Conservation (phyloP, 169 alveolate genomes). For the Plasmodium falciparum region DNA sequence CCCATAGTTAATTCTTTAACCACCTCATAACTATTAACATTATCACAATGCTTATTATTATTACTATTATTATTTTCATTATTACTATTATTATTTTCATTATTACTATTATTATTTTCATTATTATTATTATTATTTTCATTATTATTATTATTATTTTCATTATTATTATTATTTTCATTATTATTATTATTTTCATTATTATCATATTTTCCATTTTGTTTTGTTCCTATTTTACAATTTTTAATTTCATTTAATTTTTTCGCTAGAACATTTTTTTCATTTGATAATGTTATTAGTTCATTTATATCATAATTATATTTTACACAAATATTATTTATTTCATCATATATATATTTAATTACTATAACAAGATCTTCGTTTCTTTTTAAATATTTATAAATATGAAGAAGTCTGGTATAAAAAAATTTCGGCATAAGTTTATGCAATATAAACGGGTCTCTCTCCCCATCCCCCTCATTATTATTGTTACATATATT, state of each 20-base stretch:
- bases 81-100: not conserved
- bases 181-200: not conserved
- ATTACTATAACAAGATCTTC: slow-evolving; percentile 46
- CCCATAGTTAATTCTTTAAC: slow-evolving; percentile 38
- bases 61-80: not conserved
- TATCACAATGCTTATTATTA: not conserved
- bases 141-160: not conserved
- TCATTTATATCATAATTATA: slow-evolving; percentile 50
- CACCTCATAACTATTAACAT: slow-evolving; percentile 1
- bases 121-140: not conserved
- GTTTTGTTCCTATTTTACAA: not conserved
- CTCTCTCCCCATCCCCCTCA: not conserved
- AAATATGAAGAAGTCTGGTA: slow-evolving; percentile 29
- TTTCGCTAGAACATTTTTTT: slow-evolving; percentile 2
- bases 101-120: not conserved
- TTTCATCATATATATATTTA: slow-evolving; percentile 51
- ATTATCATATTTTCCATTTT: not conserved
- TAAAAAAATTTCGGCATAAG: slow-evolving; percentile 53
- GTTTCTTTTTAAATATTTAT: slow-evolving; percentile 23
- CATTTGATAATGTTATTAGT: not conserved
- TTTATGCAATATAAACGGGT: slow-evolving; percentile 34
- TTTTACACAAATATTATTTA: slow-evolving; percentile 30
- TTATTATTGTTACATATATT: not conserved
- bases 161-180: not conserved
- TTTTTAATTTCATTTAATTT: slow-evolving; percentile 3